phyloP scores from a whole-genome alignment of 116 monocot genomes.

The Phalaenopsis hybrid region DNA sequence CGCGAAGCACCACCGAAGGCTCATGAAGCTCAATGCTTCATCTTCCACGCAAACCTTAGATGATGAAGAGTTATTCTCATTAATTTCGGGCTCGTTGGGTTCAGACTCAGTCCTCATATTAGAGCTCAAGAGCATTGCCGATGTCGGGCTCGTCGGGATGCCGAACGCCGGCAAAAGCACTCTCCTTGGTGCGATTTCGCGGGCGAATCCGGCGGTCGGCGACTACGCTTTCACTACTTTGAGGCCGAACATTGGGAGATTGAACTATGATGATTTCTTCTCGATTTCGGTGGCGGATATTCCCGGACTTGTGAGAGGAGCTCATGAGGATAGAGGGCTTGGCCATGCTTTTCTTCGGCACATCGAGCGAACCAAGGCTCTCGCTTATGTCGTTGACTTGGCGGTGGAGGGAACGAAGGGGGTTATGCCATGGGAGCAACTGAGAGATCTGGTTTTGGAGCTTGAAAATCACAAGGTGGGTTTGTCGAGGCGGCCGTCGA shows the following conservation, averaged over 20 bases:
- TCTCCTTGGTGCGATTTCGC: constrained; percentile 68
- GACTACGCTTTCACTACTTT: constrained; percentile 94
- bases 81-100: constrained; percentile 50
- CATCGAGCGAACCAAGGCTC: constrained; percentile 77
- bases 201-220: constrained; percentile 81
- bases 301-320: constrained; percentile 90
- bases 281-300: constrained; percentile 87
- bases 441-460: constrained; percentile 69
- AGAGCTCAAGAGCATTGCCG: constrained; percentile 94
- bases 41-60: constrained; percentile 7
- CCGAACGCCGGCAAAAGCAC: constrained; percentile 99
- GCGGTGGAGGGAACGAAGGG: constrained; percentile 63
- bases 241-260: constrained; percentile 86
- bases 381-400: constrained; percentile 85
- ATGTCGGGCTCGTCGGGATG: constrained; percentile 92
- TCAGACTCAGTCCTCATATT: constrained; percentile 72
- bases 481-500: constrained; percentile 53
- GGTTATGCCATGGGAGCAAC: constrained; percentile 75
- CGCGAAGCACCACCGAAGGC: constrained; percentile 20
- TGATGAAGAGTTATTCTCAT: constrained; percentile 20
- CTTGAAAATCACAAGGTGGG: constrained; percentile 75
- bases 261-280: constrained; percentile 72
- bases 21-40: neutral
- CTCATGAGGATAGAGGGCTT: constrained; percentile 79
- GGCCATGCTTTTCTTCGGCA: constrained; percentile 94